Conservation (phyloP, 129 eudicot species). For the Saposhnikovia divaricata region DNA sequence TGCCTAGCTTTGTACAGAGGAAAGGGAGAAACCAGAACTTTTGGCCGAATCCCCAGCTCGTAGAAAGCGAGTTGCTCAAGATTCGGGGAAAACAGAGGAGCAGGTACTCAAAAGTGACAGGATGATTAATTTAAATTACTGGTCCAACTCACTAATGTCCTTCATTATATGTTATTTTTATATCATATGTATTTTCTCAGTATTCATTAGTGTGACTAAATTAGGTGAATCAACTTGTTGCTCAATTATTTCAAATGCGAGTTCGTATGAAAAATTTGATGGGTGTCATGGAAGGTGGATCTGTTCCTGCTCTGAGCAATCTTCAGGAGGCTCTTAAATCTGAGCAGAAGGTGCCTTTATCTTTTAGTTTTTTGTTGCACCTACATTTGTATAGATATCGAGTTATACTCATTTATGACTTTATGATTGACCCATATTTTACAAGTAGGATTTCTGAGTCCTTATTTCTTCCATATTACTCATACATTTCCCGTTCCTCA, state of each 20-base stretch:
- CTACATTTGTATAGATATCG: background rate
- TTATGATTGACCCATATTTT: background rate
- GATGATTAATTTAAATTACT: background rate
- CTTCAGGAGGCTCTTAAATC: conserved; percentile 80
- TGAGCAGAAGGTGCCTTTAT: conserved; percentile 56
- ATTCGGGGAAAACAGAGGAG: conserved; percentile 87
- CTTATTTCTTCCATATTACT: background rate
- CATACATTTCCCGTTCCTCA: background rate
- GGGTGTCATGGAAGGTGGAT: conserved; percentile 95
- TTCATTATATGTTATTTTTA: background rate
- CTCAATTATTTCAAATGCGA: conserved; percentile 95
- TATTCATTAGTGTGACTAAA: background rate
- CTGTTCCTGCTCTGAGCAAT: conserved; percentile 76
- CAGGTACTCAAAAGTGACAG: conserved; percentile 40
- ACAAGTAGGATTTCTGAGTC: background rate
- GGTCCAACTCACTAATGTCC: background rate
- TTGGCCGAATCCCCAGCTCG: conserved; percentile 82
- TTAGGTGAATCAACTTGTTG: conserved; percentile 93
- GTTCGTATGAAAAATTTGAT: conserved; percentile 82
- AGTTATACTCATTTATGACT: background rate
- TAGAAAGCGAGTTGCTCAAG: conserved; percentile 81
- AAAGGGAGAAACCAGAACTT: conserved; percentile 89
- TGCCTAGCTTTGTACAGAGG: conserved; percentile 46
- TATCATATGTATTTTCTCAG: conserved; percentile 6
- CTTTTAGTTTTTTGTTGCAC: background rate